A percentile compares a stretch with the other conserved stretches of the same genome.
phyloP scores from a whole-genome alignment of 2,329 filamentous ascomycete genomes.

The Cladosporium sp. region DNA sequence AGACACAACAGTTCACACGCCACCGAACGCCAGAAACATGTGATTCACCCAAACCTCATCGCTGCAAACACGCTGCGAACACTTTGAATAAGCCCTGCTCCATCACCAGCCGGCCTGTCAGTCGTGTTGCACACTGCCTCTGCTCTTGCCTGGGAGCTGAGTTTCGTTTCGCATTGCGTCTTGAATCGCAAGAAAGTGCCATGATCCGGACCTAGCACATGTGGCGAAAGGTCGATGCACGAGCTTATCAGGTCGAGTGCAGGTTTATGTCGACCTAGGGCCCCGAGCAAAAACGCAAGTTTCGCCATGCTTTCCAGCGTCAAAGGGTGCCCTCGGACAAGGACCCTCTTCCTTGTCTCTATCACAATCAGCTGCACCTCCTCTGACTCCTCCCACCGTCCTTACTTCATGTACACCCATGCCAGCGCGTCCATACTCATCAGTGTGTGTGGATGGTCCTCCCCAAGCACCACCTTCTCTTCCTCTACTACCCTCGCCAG shows the following conservation, averaged over 20 bases:
- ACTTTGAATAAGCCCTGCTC: background rate
- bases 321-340: constrained; percentile 20
- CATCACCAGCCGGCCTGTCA: background rate
- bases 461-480: background rate
- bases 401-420: constrained; percentile 13
- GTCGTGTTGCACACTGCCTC: background rate
- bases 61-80: background rate
- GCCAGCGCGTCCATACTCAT: constrained; percentile 19
- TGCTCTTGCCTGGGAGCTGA: background rate
- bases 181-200: background rate
- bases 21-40: too few species aligned
- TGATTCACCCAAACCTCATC: background rate
- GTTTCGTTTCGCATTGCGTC: background rate
- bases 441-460: background rate
- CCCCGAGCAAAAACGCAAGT: constrained; percentile 10
- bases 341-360: constrained; percentile 12
- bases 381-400: constrained; percentile 16
- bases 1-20: too few species aligned
- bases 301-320: constrained; percentile 16
- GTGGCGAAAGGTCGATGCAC: background rate
- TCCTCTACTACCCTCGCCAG: background rate
- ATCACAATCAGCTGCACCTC: background rate
- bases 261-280: background rate
- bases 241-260: background rate
- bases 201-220: background rate